Evolutionary conservation across 2,329 filamentous ascomycete species (phyloP), one percentile per base, ranked within the genome.

Genomic region (Pezicula carpinea): DNA sequence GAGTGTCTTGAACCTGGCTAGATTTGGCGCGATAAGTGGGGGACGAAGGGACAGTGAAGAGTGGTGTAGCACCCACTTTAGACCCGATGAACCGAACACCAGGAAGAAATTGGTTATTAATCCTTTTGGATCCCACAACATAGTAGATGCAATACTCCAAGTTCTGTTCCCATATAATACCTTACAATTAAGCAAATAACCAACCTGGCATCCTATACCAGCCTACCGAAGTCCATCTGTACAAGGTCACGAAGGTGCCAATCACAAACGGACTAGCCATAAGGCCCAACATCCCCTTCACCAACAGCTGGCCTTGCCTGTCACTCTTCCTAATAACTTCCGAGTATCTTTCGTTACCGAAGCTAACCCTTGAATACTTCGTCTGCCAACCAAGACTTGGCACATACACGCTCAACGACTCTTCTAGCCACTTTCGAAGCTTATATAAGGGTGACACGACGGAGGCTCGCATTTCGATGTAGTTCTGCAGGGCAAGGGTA

Each of bases 351-450:
- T 95, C 86, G 60, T 96, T 96, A 49, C 89, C 89, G 64, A 99
- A 99, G 56, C 90, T 96, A 7, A 99, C 85, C 17, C 92, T 79
- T 1, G 87, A 83, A 64, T 99, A 99, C 69, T 96, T 89, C 2
- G 93, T 99, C 62, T 85, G 82, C 83, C 92, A 96, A 0, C 92
- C 93, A 11, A 91, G 68, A 21, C 76, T 70, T 0, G 93, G 93
- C 2, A 95, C 61, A 58, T 86, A 83, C 13, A 86, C 77, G 44
- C 85, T 88, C 44, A 97, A 71, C 29, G 77, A 80, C 70, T 99
- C 93, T 63, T 99, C 93, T 13, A 96, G 71, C 54, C 74, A 83
- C 68, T 99, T 99, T 47, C 93, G 81, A 8, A 93, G 64, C 29
- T 85, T 78, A 61, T 97, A 97, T 0, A 85, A 61, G 0, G 80